Conservation (phyloP, 2,329 filamentous ascomycete species). For the Cercospora zeina region DNA sequence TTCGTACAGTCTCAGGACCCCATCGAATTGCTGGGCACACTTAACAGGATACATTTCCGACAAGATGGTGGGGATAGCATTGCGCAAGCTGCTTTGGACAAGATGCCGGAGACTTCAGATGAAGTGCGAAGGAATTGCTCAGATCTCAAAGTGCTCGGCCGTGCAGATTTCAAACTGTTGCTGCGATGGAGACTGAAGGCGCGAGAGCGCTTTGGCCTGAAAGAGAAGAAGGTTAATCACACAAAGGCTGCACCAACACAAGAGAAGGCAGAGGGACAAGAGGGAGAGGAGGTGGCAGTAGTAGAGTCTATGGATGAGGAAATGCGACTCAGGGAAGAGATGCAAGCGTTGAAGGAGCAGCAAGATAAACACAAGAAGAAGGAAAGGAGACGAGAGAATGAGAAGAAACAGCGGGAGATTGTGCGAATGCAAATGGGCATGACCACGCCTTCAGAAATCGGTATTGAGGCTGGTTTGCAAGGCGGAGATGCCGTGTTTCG, state of each 20-base stretch:
- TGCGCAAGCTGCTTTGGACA: slow-evolving; percentile 79
- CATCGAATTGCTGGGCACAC: slow-evolving; percentile 82
- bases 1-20: slow-evolving; percentile 94
- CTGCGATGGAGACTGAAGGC: slow-evolving; percentile 88
- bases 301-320: slow-evolving; percentile 94
- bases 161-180: slow-evolving; percentile 90
- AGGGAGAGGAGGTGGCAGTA: slow-evolving; percentile 68
- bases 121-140: slow-evolving; percentile 77
- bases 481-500: slow-evolving; percentile 77
- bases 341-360: slow-evolving; percentile 78
- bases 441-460: slow-evolving; percentile 93
- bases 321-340: slow-evolving; percentile 80
- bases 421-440: slow-evolving; percentile 97
- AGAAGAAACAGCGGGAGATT: slow-evolving; percentile 90
- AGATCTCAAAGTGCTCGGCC: slow-evolving; percentile 85
- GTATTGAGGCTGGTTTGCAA: slow-evolving; percentile 66
- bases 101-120: slow-evolving; percentile 79
- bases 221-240: slow-evolving; percentile 63
- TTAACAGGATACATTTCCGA: slow-evolving; percentile 81
- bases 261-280: slow-evolving; percentile 41
- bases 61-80: slow-evolving; percentile 75
- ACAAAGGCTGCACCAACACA: slow-evolving; percentile 41
- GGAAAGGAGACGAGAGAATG: slow-evolving; percentile 83
- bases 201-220: slow-evolving; percentile 85
- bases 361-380: slow-evolving; percentile 76